phyloP scores from a whole-genome alignment of 495 filamentous ascomycete species.

The Hypoxylon cercidicola region DNA sequence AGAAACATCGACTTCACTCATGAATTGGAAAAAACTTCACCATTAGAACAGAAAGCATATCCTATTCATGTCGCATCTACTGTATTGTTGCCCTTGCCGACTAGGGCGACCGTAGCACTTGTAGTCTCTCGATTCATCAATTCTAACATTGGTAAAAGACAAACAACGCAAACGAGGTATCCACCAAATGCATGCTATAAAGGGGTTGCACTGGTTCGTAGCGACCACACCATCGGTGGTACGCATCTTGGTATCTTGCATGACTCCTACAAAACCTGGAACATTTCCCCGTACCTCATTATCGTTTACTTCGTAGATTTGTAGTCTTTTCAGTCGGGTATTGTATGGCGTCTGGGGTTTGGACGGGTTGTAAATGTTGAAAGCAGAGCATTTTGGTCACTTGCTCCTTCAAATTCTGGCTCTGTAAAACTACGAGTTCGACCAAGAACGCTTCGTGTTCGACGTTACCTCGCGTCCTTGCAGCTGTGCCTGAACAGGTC shows the following conservation, averaged over 20 bases:
- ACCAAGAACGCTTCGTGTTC: too few relatives aligned
- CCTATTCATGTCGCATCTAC: too few relatives aligned
- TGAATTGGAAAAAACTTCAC: too few relatives aligned
- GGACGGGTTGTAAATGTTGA: background rate
- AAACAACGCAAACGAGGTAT: constrained; percentile 14
- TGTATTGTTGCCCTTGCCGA: too few relatives aligned
- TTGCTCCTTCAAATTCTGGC: too few relatives aligned
- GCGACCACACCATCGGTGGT: constrained; percentile 7
- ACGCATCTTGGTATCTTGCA: constrained; percentile 22
- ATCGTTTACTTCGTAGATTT: constrained; percentile 24
- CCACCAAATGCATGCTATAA: constrained; percentile 2
- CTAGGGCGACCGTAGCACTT: too few relatives aligned
- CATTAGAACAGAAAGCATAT: too few relatives aligned
- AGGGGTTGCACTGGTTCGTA: constrained; percentile 1
- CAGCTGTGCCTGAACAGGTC: too few relatives aligned
- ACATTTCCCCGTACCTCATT: constrained; percentile 9
- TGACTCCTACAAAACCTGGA: constrained; percentile 20
- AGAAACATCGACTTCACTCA: too few relatives aligned
- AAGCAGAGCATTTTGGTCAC: background rate
- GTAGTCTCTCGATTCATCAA: background rate
- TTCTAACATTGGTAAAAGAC: background rate
- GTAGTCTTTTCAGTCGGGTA: constrained; percentile 3
- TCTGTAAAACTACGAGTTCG: too few relatives aligned
- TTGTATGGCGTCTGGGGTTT: background rate
- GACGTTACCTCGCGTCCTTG: too few relatives aligned